These are phyloP conservation scores for Cylindrodendrum hubeiense DNA, from an alignment of 2,329 filamentous ascomycete species.

Conservation along the genomic window DNA sequence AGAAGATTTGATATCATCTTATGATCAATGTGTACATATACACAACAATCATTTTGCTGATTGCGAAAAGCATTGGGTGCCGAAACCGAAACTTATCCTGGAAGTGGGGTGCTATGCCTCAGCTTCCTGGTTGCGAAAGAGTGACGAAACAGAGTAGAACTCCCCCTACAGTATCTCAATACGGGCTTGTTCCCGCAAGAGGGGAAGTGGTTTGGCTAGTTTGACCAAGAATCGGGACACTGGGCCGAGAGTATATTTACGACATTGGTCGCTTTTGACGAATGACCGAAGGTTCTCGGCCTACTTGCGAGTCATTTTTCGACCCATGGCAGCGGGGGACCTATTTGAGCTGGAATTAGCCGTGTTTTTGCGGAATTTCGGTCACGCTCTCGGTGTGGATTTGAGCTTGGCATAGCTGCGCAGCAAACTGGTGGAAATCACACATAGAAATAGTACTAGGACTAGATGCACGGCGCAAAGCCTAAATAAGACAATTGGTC, in stretches of 20 bases:
- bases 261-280: no score
- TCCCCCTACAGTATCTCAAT: no score
- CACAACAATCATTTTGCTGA: not conserved
- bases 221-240: no score
- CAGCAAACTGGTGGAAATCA: not conserved
- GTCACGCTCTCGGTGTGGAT: no score
- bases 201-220: not conserved
- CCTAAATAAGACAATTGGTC: not conserved
- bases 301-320: no score
- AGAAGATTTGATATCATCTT: not conserved
- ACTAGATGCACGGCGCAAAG: not conserved
- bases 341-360: no score
- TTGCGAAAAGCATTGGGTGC: no score
- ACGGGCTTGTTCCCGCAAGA: not conserved
- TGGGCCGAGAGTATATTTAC: no score
- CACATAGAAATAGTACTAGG: not conserved
- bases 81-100: not conserved
- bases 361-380: no score
- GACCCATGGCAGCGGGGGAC: no score
- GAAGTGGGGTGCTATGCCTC: not conserved
- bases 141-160: not conserved
- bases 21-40: not conserved
- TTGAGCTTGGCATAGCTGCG: not conserved
- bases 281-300: no score
- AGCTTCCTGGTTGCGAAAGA: not conserved